These are phyloP conservation scores for Termitomyces sp. DNA, from an alignment of 768 basidiomycete species.

Conservation along the genomic window DNA sequence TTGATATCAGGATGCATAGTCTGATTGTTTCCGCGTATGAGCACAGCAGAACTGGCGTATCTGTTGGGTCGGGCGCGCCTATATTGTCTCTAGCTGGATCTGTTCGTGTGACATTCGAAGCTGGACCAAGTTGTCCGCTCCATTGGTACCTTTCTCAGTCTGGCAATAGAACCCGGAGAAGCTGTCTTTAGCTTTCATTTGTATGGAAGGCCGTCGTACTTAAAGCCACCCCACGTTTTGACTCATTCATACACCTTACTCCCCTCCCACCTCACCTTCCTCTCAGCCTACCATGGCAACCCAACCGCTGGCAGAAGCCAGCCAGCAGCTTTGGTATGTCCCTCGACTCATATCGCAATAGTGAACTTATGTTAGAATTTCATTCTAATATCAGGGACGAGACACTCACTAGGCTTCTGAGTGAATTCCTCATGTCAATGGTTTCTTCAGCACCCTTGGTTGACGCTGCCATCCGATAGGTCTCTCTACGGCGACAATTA, in stretches of 20 bases:
- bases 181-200: conserved; percentile 50
- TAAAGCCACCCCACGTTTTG: conserved; percentile 37
- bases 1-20: conserved; percentile 11
- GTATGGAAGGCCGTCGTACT: conserved; percentile 40
- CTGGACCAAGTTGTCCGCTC: conserved; percentile 42
- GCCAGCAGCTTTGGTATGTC: conserved; percentile 64
- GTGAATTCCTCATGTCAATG: conserved; percentile 28
- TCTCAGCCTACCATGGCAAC: conserved; percentile 47
- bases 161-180: conserved; percentile 56
- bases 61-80: conserved; percentile 6
- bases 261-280: conserved; percentile 30
- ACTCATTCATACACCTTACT: conserved; percentile 35
- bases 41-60: conserved; percentile 9
- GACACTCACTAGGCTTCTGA: conserved; percentile 55
- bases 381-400: conserved; percentile 52
- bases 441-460: neutral
- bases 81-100: conserved; percentile 12
- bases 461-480: conserved; percentile 32
- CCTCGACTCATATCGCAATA: neutral
- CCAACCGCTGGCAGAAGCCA: conserved; percentile 54
- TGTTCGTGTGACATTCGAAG: conserved; percentile 44
- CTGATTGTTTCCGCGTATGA: conserved; percentile 10
- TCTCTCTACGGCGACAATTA: conserved; percentile 60
- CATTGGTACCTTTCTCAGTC: conserved; percentile 35
- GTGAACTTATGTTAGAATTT: conserved; percentile 14